Percentiles rank a stretch among this genome's conserved stretches.
These are phyloP conservation scores for Sporothrix luriei DNA, from an alignment of 2,329 filamentous ascomycete genomes.

Conservation along the genomic window DNA sequence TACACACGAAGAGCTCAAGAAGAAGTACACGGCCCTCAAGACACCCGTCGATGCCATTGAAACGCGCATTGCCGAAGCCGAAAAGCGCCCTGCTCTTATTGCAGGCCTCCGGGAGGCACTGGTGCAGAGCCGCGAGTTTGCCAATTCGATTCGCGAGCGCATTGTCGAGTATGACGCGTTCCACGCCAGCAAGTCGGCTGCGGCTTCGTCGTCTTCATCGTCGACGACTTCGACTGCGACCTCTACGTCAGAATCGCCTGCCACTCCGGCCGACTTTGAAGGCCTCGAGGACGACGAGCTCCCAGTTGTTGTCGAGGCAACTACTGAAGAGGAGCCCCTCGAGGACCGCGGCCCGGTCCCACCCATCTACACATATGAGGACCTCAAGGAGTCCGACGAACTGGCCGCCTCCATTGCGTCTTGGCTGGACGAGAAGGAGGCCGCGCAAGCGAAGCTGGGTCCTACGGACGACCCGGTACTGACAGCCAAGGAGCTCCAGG, in stretches of 20 bases:
- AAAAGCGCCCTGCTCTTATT: constrained; percentile 70
- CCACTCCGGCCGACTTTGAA: constrained; percentile 61
- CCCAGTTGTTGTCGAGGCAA: constrained; percentile 38
- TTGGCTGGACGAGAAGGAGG: constrained; percentile 76
- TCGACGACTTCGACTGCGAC: constrained; percentile 49
- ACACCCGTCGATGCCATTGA: constrained; percentile 77
- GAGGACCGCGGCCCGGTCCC: constrained; percentile 58
- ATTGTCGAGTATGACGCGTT: constrained; percentile 69
- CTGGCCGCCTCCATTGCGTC: constrained; percentile 63
- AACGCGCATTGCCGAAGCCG: constrained; percentile 71
- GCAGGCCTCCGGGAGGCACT: constrained; percentile 69
- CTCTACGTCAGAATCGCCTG: constrained; percentile 47
- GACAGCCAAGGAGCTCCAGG: constrained; percentile 69
- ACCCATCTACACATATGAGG: constrained; percentile 70
- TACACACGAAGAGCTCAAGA: constrained; percentile 70
- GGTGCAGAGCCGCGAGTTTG: constrained; percentile 69
- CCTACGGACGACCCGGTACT: constrained; percentile 74
- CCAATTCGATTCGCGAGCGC: constrained; percentile 68
- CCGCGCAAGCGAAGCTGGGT: constrained; percentile 70
- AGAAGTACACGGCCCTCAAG: constrained; percentile 75
- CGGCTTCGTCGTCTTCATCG: constrained; percentile 51
- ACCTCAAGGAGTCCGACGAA: constrained; percentile 67
- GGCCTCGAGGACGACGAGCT: constrained; percentile 74
- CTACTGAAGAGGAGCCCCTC: constrained; percentile 46
- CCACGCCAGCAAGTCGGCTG: constrained; percentile 56